Conservation (phyloP, 306 rosid species). For the Gastrolobium bilobum region DNA sequence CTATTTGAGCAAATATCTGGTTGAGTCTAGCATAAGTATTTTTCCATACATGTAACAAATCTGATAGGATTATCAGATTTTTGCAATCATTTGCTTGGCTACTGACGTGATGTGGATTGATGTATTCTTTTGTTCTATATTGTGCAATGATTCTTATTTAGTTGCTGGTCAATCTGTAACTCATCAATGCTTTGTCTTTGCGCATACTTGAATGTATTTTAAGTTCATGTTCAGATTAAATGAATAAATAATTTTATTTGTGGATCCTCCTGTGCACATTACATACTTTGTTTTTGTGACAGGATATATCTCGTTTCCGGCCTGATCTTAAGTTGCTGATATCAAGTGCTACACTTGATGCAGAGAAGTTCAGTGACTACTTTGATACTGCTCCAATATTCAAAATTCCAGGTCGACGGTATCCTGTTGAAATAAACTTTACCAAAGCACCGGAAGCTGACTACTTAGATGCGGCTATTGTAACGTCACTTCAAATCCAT, state of each 20-base stretch:
- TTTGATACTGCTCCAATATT: slow-evolving; percentile 98
- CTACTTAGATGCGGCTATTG: slow-evolving; percentile 95
- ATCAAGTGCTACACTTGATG: slow-evolving; percentile 98
- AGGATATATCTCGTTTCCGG: slow-evolving; percentile 95
- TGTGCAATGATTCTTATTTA: slow-evolving; percentile 28
- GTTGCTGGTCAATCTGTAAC: slow-evolving; percentile 39
- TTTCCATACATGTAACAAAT: neutral
- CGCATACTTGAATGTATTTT: slow-evolving; percentile 14
- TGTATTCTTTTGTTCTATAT: slow-evolving; percentile 26
- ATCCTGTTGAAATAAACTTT: slow-evolving; percentile 89
- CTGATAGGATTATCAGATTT: neutral
- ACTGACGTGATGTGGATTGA: slow-evolving; percentile 33
- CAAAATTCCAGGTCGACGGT: slow-evolving; percentile 90
- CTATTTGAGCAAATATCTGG: slow-evolving; percentile 12
- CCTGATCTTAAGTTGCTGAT: slow-evolving; percentile 94
- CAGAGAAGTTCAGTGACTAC: slow-evolving; percentile 92
- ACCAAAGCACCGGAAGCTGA: slow-evolving; percentile 99
- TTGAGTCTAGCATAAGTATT: slow-evolving; percentile 1
- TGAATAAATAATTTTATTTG: slow-evolving; percentile 27
- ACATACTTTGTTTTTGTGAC: slow-evolving; percentile 29
- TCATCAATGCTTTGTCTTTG: slow-evolving; percentile 21
- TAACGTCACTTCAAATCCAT: slow-evolving; percentile 91
- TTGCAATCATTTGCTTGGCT: slow-evolving; percentile 24
- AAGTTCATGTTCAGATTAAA: slow-evolving; percentile 6
- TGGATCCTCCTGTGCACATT: slow-evolving; percentile 22